Evolutionary conservation across 2,329 filamentous ascomycete genomes (phyloP), one percentile per base, ranked within the genome.

Genomic region (Trichophyton schoenleinii): DNA sequence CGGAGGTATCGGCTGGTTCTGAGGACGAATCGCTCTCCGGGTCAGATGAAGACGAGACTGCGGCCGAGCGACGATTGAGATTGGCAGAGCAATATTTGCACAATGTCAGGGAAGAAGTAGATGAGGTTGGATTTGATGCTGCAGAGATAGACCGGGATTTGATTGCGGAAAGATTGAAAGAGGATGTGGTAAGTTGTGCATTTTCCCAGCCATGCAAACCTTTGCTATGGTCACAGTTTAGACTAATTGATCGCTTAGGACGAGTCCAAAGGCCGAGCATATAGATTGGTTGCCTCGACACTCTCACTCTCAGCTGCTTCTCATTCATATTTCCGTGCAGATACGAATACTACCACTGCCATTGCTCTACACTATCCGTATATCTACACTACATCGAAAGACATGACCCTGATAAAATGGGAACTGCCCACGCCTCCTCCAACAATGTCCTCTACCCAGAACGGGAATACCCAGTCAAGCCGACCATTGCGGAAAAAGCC

Each of bases 71-170:
- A 73, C 83, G 94, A 68, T 76, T 96, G 69, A 85, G 89, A 66
- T 81, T 99, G 31, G 94, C 94, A 34, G 90, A 97, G 76, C 85
- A 89, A 69, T 97, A 99, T 73, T 82, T 99, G 60, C 87, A 96
- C 60, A 96, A 95, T 71, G 85, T 96, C 64, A 85, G 87, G 69
- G 83, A 88, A 69, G 88, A 96, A 67, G 85, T 90, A 62, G 87
- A 95, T 67, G 87, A 90, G 65, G 82, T 81, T 60, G 94, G 91
- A 44, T 99, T 97, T 70, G 91, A 99, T 75, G 94, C 94, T 6
- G 91, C 87, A 67, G 89, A 97, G 60, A 88, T 99, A 62, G 94
- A 97, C 75, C 82, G 87, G 63, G 94, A 99, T 71, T 78, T 96
- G 68, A 91, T 99, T 68, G 91, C 92, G 48, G 89, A 95, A 73